Percentiles rank a stretch among this genome's conserved stretches.
Conservation (phyloP, 805 yeast genomes). For the Brettanomyces nanus region DNA sequence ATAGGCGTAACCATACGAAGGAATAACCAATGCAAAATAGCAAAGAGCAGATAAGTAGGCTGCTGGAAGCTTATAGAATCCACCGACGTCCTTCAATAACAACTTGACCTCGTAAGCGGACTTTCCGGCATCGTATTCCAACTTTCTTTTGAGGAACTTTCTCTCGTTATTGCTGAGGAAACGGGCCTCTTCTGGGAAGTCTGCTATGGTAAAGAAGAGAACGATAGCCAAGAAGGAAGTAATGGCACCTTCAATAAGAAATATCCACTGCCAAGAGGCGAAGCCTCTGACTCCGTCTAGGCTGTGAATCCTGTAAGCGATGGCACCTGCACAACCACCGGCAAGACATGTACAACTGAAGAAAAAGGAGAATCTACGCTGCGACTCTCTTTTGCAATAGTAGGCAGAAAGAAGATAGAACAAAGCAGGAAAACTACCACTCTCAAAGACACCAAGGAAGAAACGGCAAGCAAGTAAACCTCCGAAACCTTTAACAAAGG, state of each 20-base stretch:
- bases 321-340: slow-evolving; percentile 72
- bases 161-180: slow-evolving; percentile 46
- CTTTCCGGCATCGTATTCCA: slow-evolving; percentile 42
- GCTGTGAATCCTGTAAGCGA: slow-evolving; percentile 57
- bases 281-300: slow-evolving; percentile 38
- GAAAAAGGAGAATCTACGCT: slow-evolving; percentile 60
- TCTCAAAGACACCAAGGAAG: slow-evolving; percentile 59
- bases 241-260: slow-evolving; percentile 31
- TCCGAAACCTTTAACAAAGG: slow-evolving; percentile 50
- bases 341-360: slow-evolving; percentile 67
- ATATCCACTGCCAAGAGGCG: slow-evolving; percentile 40
- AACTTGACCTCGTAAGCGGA: slow-evolving; percentile 43
- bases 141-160: slow-evolving; percentile 48
- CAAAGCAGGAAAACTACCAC: slow-evolving; percentile 69
- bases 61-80: slow-evolving; percentile 51
- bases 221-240: slow-evolving; percentile 27
- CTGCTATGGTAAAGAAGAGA: slow-evolving; percentile 46
- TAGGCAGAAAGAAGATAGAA: slow-evolving; percentile 62
- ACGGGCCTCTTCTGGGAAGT: slow-evolving; percentile 64
- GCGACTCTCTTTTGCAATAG: slow-evolving; percentile 58
- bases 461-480: slow-evolving; percentile 56
- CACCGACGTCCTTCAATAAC: slow-evolving; percentile 34
- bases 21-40: slow-evolving; percentile 60
- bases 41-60: slow-evolving; percentile 50
- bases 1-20: slow-evolving; percentile 68